Conservation (phyloP, 2,329 filamentous ascomycete genomes). For the Colletotrichum gigasporum region DNA sequence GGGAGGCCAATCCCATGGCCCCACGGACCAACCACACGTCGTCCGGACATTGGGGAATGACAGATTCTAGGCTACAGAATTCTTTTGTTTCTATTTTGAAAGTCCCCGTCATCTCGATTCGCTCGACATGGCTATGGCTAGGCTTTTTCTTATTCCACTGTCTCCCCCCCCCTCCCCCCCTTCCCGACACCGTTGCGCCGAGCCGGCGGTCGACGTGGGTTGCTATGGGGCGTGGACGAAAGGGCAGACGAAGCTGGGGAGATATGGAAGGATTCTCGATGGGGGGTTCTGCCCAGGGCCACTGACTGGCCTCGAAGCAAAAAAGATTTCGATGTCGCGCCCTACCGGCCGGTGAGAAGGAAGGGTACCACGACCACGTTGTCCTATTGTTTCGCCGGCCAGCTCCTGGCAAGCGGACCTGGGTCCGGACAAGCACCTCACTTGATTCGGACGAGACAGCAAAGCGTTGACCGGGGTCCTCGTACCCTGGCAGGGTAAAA, state of each 20-base stretch:
- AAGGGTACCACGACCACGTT: neutral
- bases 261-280: slow-evolving; percentile 9
- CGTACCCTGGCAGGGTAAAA: neutral
- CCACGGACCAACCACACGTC: slow-evolving; percentile 17
- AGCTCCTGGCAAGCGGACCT: neutral
- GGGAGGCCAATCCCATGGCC: slow-evolving; percentile 25
- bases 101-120: neutral
- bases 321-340: neutral
- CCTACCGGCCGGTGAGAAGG: neutral
- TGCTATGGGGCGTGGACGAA: neutral
- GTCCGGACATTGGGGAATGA: slow-evolving; percentile 17
- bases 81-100: slow-evolving; percentile 21
- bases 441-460: neutral
- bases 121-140: neutral
- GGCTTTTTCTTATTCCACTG: neutral
- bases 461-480: neutral
- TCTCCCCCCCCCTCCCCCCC: neutral
- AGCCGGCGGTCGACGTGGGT: neutral
- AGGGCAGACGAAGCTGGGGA: too few species aligned
- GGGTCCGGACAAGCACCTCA: neutral
- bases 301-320: neutral
- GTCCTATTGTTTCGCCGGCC: neutral
- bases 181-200: neutral
- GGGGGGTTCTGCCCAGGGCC: neutral
- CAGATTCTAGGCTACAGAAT: slow-evolving; percentile 28